Conservation (phyloP, 768 basidiomycete genomes). For the Rossbeevera mucosa region DNA sequence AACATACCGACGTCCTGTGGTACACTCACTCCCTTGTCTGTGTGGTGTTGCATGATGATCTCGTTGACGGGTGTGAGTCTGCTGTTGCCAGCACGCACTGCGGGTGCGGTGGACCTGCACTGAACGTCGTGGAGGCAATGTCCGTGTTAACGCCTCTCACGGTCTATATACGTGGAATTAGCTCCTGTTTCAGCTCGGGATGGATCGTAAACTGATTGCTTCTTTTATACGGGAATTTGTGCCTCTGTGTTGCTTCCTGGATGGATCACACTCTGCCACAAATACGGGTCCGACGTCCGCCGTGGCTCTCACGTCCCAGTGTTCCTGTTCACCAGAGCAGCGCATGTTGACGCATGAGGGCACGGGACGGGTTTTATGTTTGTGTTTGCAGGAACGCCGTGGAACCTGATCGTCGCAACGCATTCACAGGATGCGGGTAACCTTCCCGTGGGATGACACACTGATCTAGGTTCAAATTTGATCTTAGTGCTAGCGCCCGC, state of each 20-base stretch:
- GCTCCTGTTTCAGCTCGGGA: conserved; percentile 16
- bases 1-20: conserved; percentile 55
- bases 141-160: conserved; percentile 19
- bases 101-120: conserved; percentile 11
- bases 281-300: background rate
- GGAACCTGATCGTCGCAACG: background rate
- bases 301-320: background rate
- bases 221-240: background rate
- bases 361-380: background rate
- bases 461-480: background rate
- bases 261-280: background rate
- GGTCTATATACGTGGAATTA: conserved; percentile 23
- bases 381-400: background rate
- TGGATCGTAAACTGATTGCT: too few relatives aligned
- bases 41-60: conserved; percentile 26
- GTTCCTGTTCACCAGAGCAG: background rate
- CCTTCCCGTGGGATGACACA: background rate
- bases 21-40: conserved; percentile 29
- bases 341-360: background rate
- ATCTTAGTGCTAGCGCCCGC: too few relatives aligned
- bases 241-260: background rate
- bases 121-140: conserved; percentile 24
- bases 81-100: conserved; percentile 20
- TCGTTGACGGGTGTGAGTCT: conserved; percentile 14
- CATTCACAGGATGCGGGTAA: background rate